phyloP scores from a whole-genome alignment of 2,329 filamentous ascomycete genomes.

The Penicillium sp. region DNA sequence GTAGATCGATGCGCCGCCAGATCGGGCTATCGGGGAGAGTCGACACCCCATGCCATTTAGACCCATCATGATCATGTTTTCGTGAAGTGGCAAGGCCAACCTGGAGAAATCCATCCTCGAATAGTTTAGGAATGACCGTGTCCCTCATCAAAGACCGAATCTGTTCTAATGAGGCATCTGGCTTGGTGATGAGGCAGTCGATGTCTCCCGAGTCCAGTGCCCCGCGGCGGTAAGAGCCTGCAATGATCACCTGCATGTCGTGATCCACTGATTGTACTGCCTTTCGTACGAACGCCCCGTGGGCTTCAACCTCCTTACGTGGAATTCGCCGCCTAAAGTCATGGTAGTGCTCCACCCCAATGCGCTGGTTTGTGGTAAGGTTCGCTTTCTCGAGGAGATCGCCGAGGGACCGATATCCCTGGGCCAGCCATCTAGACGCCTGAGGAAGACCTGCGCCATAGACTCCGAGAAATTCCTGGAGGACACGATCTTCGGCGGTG shows the following conservation, averaged over 20 bases:
- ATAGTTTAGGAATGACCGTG: constrained; percentile 63
- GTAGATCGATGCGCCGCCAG: constrained; percentile 82
- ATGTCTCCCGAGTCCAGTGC: constrained; percentile 75
- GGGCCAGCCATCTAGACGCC: constrained; percentile 73
- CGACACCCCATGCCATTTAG: constrained; percentile 88
- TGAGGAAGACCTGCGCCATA: constrained; percentile 74
- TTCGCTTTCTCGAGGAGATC: constrained; percentile 65
- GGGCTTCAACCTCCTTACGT: constrained; percentile 69
- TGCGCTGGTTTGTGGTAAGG: constrained; percentile 67
- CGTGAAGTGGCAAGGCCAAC: constrained; percentile 63
- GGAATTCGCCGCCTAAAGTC: constrained; percentile 81
- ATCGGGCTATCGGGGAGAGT: constrained; percentile 60
- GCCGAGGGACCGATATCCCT: constrained; percentile 72
- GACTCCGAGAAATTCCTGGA: constrained; percentile 72
- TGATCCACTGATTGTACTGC: constrained; percentile 63
- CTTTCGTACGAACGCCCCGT: constrained; percentile 65
- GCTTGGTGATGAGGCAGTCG: constrained; percentile 78
- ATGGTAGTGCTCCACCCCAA: constrained; percentile 77
- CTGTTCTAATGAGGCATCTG: constrained; percentile 57
- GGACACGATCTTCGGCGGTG: constrained; percentile 64
- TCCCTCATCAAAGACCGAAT: constrained; percentile 65
- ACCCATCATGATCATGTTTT: constrained; percentile 55
- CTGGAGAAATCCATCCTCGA: constrained; percentile 65
- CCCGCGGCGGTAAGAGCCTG: constrained; percentile 84
- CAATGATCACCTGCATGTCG: constrained; percentile 68